Conservation (phyloP, 1,139 yeast species). For the Saccharomyces hybrid region DNA sequence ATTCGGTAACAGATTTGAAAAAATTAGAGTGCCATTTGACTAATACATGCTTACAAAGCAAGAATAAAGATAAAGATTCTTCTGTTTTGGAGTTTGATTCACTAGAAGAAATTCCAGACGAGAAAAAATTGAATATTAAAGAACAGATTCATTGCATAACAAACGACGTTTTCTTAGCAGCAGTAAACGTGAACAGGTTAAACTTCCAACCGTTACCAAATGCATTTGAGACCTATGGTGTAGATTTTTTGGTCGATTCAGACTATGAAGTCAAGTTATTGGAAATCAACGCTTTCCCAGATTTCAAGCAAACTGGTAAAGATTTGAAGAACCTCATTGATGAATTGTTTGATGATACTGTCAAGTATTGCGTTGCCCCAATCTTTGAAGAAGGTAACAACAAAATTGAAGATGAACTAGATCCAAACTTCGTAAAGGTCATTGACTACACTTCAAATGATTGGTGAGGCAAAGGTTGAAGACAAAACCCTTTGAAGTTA, state of each 20-base stretch:
- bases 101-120: constrained; percentile 40
- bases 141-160: constrained; percentile 53
- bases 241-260: constrained; percentile 71
- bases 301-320: constrained; percentile 89
- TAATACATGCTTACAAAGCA: constrained; percentile 81
- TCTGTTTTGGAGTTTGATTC: constrained; percentile 64
- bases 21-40: constrained; percentile 63
- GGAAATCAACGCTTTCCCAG: constrained; percentile 92
- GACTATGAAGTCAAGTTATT: constrained; percentile 50
- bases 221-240: constrained; percentile 81
- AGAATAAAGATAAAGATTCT: constrained; percentile 34
- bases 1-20: constrained; percentile 30
- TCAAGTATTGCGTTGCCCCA: constrained; percentile 37
- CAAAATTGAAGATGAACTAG: constrained; percentile 4
- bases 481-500: background rate
- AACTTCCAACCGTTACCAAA: constrained; percentile 82
- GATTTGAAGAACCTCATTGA: constrained; percentile 58
- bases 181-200: constrained; percentile 66
- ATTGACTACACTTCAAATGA: constrained; percentile 33
- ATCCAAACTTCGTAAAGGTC: constrained; percentile 34
- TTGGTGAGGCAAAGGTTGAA: constrained; percentile 22
- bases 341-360: constrained; percentile 48
- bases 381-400: constrained; percentile 26
- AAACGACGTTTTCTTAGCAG: constrained; percentile 75
- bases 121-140: constrained; percentile 39